Evolutionary conservation across 306 rosid genomes (phyloP).

Genomic region (Astragalus glycyphyllos): DNA sequence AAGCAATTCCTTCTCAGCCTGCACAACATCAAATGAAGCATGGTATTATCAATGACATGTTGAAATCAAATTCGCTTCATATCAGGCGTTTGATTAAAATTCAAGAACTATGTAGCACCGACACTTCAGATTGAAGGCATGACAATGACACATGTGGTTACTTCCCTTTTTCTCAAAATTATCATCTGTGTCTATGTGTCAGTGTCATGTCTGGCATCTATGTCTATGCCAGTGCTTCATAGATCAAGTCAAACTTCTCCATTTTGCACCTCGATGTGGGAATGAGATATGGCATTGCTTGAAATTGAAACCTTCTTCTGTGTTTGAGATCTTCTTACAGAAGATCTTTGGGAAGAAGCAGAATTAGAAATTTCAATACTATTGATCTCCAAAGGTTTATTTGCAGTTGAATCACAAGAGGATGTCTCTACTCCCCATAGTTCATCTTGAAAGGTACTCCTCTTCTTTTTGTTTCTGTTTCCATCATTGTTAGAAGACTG

Average conservation of each 20-base stretch:
- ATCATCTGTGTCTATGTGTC: no score
- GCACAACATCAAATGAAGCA: constrained; percentile 45
- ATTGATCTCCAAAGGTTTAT: constrained; percentile 14
- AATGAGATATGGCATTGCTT: constrained; percentile 10
- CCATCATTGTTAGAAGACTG: constrained; percentile 22
- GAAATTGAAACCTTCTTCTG: constrained; percentile 36
- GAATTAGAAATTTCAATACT: constrained; percentile 2
- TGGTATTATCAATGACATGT: neutral
- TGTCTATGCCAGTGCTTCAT: no score
- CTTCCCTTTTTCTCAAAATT: no score
- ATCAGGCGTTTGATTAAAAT: constrained; percentile 26
- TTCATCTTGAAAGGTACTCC: constrained; percentile 7
- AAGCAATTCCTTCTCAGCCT: constrained; percentile 42
- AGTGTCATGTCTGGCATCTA: no score
- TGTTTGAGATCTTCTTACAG: constrained; percentile 42
- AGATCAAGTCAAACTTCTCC: neutral
- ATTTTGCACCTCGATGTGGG: constrained; percentile 53
- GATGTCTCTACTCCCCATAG: constrained; percentile 28
- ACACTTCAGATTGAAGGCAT: no score
- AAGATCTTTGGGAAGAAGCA: constrained; percentile 25
- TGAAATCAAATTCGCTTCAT: constrained; percentile 11
- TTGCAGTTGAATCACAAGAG: constrained; percentile 39
- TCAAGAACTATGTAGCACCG: no score
- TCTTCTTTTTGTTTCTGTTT: neutral
- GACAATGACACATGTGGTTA: no score